Percentiles rank a stretch among this genome's conserved stretches.
These are phyloP conservation scores for Wakefieldia striispora DNA, from an alignment of 768 basidiomycete species.

Conservation along the genomic window DNA sequence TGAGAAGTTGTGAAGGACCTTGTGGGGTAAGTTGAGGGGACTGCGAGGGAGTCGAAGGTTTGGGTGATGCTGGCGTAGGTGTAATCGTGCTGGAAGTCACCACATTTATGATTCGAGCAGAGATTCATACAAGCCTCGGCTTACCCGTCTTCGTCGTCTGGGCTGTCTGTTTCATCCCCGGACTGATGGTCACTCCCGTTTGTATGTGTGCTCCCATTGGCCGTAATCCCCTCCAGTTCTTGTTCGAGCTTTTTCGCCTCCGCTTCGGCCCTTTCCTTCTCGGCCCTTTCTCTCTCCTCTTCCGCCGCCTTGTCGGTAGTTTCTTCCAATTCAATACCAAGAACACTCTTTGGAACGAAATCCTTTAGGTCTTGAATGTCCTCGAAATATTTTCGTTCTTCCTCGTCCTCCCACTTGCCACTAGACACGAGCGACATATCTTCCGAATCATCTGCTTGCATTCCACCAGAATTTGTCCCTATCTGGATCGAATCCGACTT, in stretches of 20 bases:
- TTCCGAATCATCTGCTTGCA: conserved; percentile 54
- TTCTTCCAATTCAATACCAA: conserved; percentile 60
- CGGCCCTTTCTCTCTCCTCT: conserved; percentile 47
- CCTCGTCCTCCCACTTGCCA: conserved; percentile 98
- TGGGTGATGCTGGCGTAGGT: conserved; percentile 69
- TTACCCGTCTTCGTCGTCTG: conserved; percentile 34
- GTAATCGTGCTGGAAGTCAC: conserved; percentile 44
- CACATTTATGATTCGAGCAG: conserved; percentile 34
- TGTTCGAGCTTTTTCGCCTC: conserved; percentile 76
- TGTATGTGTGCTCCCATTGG: conserved; percentile 27
- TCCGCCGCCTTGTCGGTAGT: conserved; percentile 40
- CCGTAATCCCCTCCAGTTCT: conserved; percentile 64
- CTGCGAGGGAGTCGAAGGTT: conserved; percentile 52
- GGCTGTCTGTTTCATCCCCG: conserved; percentile 8
- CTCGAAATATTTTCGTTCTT: conserved; percentile 91
- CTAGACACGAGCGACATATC: conserved; percentile 49
- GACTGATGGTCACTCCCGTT: conserved; percentile 20
- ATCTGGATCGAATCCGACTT: conserved; percentile 82
- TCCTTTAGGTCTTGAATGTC: conserved; percentile 90
- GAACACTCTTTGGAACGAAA: conserved; percentile 83
- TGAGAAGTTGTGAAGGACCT: conserved; percentile 91
- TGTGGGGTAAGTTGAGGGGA: conserved; percentile 77
- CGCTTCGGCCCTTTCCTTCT: conserved; percentile 56
- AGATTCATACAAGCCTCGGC: not conserved
- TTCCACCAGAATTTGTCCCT: conserved; percentile 45